Evolutionary conservation across 805 yeast genomes (phyloP), one percentile per base, ranked within the genome.

Genomic region (Hanseniaspora singularis): DNA sequence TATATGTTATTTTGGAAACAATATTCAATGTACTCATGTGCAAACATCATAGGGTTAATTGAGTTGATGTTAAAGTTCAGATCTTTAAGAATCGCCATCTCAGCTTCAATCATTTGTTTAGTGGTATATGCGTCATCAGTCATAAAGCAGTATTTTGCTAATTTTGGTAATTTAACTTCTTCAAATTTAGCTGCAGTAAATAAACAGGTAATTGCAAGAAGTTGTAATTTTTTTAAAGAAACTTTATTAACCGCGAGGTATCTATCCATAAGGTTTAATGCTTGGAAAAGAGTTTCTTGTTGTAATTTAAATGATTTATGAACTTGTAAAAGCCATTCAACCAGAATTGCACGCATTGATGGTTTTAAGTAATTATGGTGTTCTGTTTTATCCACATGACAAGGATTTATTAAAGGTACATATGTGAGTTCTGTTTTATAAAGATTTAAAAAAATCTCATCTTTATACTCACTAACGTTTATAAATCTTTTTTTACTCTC

Each of bases 271-370:
- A 84, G 64, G 63, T 85, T 86, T 47, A 84, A 80, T 4, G 95
- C 85, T 49, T 87, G 67, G 57, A 76, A 83, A 49, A 88, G 71
- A 8, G 95, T 84, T 63, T 87, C 96, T 1, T 94, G 95, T 36
- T 81, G 69, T 52, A 88, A 71, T 53, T 88, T 73, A 64, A 87
- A 87, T 60, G 84, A 73, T 54, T 77, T 69, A 65, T 86, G 96
- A 60, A 87, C 88, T 59, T 85, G 94, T 10, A 85, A 85, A 54
- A 87, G 69, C 96, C 96, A 87, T 64, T 88, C 95, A n/a, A 87
- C 85, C 50, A 87, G 66, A 44, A 87, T 82, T 7, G 86, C 79
- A 54, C 96, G 73, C 82, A 83, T 81, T 51, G 77, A 74, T 49
- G 95, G 94, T 55, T 81, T 76, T 54, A 85, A 63, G 76, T 71